phyloP scores from a whole-genome alignment of 345 rosid species.

The Physaria fendleri region DNA sequence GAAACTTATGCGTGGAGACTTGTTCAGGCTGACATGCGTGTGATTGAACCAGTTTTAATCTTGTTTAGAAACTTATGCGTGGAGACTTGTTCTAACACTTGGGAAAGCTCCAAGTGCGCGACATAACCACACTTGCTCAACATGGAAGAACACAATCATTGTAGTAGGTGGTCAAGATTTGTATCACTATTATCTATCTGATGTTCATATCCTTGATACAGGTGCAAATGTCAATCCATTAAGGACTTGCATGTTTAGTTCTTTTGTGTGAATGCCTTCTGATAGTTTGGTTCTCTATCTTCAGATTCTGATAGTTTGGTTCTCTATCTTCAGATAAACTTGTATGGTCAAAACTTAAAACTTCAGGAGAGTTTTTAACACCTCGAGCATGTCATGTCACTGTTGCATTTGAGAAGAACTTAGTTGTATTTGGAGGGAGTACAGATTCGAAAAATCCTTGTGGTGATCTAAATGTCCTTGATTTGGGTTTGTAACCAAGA shows the following conservation, averaged over 20 bases:
- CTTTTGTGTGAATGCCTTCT: constrained; percentile 9
- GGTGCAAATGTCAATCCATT: constrained; percentile 35
- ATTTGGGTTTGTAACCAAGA: constrained; percentile 58
- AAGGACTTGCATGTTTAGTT: neutral
- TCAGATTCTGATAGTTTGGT: constrained; percentile 39
- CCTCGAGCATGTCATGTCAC: constrained; percentile 96
- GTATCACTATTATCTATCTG: constrained; percentile 73
- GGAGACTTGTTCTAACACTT: constrained; percentile 67
- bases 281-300: constrained; percentile 14
- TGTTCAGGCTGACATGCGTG: no score
- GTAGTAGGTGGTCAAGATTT: constrained; percentile 97
- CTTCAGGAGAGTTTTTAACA: constrained; percentile 64
- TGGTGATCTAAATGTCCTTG: constrained; percentile 72
- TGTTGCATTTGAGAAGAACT: constrained; percentile 65
- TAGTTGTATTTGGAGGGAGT: constrained; percentile 93
- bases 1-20: constrained; percentile 65
- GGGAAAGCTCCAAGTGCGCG: constrained; percentile 88
- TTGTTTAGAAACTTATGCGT: constrained; percentile 69
- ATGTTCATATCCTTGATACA: constrained; percentile 90
- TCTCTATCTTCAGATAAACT: constrained; percentile 51
- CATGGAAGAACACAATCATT: constrained; percentile 78
- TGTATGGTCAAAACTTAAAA: constrained; percentile 67
- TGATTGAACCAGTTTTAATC: neutral
- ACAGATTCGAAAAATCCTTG: constrained; percentile 74
- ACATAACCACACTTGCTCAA: constrained; percentile 90